A percentile compares a stretch with the other conserved stretches of the same genome.
phyloP scores from a whole-genome alignment of 2,329 filamentous ascomycete genomes.

The Ascosphaera pollenicola region DNA sequence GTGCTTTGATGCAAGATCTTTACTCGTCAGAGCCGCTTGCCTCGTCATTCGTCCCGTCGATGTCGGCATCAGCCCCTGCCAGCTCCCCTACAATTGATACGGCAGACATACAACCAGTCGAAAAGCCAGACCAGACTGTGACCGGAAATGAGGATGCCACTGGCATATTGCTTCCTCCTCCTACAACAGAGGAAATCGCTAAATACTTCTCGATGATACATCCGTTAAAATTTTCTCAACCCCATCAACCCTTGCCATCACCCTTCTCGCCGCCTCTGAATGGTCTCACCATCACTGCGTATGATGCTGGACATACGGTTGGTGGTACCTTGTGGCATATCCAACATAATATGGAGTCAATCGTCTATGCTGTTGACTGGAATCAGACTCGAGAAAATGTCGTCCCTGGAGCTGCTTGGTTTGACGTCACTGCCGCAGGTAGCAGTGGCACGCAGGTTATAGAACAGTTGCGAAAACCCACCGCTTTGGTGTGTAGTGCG shows the following conservation, averaged over 20 bases:
- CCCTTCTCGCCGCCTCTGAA: conserved; percentile 76
- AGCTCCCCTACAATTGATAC: conserved; percentile 14
- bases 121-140: conserved; percentile 19
- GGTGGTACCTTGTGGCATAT: conserved; percentile 99
- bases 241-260: conserved; percentile 70
- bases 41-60: conserved; percentile 55
- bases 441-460: conserved; percentile 66
- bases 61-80: conserved; percentile 42
- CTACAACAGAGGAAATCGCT: conserved; percentile 71
- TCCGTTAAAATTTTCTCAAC: conserved; percentile 88
- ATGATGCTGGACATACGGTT: conserved; percentile 86
- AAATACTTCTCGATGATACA: conserved; percentile 81
- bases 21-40: conserved; percentile 81
- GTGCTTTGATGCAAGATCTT: conserved; percentile 74
- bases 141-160: conserved; percentile 9
- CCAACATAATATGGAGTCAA: conserved; percentile 86
- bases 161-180: conserved; percentile 39
- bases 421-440: conserved; percentile 50
- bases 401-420: conserved; percentile 78
- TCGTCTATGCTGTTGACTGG: conserved; percentile 96
- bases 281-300: conserved; percentile 83
- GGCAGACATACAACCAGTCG: conserved; percentile 16
- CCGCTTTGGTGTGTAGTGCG: conserved; percentile 79
- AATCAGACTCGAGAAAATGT: conserved; percentile 95
- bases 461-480: conserved; percentile 80